Evolutionary conservation across 768 basidiomycete species (phyloP).

Genomic region (Boletus subparvulus): DNA sequence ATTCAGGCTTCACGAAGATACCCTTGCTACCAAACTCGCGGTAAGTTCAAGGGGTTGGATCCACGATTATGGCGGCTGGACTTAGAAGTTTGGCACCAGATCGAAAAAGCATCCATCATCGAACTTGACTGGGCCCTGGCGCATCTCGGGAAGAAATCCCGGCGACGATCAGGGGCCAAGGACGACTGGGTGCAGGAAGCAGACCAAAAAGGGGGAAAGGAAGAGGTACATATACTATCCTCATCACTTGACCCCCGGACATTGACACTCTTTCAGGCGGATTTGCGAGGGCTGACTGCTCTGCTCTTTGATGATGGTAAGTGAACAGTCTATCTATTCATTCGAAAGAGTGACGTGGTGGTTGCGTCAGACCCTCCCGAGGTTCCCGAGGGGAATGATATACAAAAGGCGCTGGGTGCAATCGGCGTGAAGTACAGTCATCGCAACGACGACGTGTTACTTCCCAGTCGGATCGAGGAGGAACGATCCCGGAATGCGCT

Average conservation of each 20-base stretch:
- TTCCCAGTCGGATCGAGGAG: constrained; percentile 67
- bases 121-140: constrained; percentile 82
- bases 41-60: constrained; percentile 39
- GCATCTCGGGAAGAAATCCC: constrained; percentile 51
- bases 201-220: constrained; percentile 45
- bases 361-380: constrained; percentile 38
- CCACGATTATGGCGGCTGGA: not conserved
- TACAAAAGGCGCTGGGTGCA: constrained; percentile 55
- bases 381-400: constrained; percentile 44
- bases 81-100: constrained; percentile 43
- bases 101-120: constrained; percentile 70
- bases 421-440: constrained; percentile 74
- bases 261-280: constrained; percentile 38
- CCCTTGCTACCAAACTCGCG: constrained; percentile 68
- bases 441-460: constrained; percentile 68
- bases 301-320: constrained; percentile 72
- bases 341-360: not conserved
- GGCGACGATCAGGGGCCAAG: constrained; percentile 31
- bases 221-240: constrained; percentile 17
- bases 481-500: constrained; percentile 56
- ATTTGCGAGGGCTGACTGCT: constrained; percentile 58
- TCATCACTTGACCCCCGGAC: not conserved
- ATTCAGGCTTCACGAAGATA: constrained; percentile 72
- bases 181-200: constrained; percentile 46
- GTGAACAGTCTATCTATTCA: constrained; percentile 5